Evolutionary conservation across 306 rosid species (phyloP), one percentile per base, ranked within the genome.

Genomic region (Parietaria judaica): DNA sequence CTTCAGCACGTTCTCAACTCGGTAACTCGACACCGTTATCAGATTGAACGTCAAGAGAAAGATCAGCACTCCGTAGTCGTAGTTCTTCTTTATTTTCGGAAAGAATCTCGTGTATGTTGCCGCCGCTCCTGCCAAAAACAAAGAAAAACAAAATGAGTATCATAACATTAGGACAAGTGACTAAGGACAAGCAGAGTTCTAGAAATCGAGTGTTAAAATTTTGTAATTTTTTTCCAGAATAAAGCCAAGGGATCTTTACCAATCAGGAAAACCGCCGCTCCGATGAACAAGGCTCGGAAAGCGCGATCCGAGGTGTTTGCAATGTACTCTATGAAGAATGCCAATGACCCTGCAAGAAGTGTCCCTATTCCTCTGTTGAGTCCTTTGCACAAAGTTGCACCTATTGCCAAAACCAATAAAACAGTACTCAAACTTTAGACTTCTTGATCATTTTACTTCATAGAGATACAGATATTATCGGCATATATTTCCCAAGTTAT

Each of bases 301-400:
- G 69, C 70, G 48, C 57, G 64, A 56, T 76, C 83, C 2, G 76
- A 63, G 45, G 66, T 64, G 56, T 76, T 58, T 53, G 82, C 88
- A 55, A 88, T 56, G 66, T 62, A 86, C 67, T 84, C 84, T 12
- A 92, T 68, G 49, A 88, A 60, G 57, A 92, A 84, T 49, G 96
- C 95, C 74, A 92, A 68, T 15, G 79, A 67, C 72, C 96, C 96
- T 0, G 98, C 98, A 55, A 92, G 35, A 12, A 92, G 67, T 35
- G 98, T 88, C 69, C 98, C 98, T 37, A 92, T 52, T 74, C 94
- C 98, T 86, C 98, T 86, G 58, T 92, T 92, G 10, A 92, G 84
- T 17, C 98, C 98, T 80, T 92, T 92, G 95, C 96, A 92, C 31
- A 92, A 67, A 37, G 98, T 92, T 64, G 98, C 96, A 48, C 98